These are phyloP conservation scores for Iberis pinnata DNA, from an alignment of 345 rosid species.

Conservation along the genomic window DNA sequence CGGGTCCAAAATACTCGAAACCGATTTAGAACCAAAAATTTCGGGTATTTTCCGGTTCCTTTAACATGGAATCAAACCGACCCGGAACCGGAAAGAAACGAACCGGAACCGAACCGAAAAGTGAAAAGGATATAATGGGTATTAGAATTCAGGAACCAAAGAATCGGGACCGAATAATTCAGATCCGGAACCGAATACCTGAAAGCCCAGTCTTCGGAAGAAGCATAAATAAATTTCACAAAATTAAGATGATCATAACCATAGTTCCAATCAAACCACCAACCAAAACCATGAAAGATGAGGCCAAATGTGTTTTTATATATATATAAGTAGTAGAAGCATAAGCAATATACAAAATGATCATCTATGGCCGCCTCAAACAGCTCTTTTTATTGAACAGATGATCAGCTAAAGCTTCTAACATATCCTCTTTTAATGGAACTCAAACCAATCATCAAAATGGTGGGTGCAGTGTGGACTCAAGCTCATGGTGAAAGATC, in stretches of 20 bases:
- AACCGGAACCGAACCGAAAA: too few relatives aligned
- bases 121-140: too few relatives aligned
- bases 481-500: constrained; percentile 18
- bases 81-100: too few relatives aligned
- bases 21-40: too few relatives aligned
- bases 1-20: too few relatives aligned
- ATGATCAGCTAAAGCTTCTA: constrained; percentile 31
- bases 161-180: too few relatives aligned
- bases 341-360: constrained; percentile 32
- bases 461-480: constrained; percentile 6
- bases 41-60: too few relatives aligned
- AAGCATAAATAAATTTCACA: constrained; percentile 8
- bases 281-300: constrained; percentile 27
- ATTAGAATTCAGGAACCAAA: too few relatives aligned
- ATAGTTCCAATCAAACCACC: constrained; percentile 9
- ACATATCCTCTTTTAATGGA: constrained; percentile 15
- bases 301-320: constrained; percentile 8
- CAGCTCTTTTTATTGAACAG: constrained; percentile 27
- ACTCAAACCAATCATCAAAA: constrained; percentile 18
- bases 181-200: too few relatives aligned
- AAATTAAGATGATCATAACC: constrained; percentile 15
- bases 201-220: constrained; percentile 5
- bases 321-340: constrained; percentile 18
- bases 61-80: too few relatives aligned
- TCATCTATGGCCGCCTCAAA: constrained; percentile 34